Percentiles rank a stretch among this genome's conserved stretches.
Evolutionary conservation across 2,329 filamentous ascomycete species (phyloP).

Genomic region (Dactylonectria estremocensis): DNA sequence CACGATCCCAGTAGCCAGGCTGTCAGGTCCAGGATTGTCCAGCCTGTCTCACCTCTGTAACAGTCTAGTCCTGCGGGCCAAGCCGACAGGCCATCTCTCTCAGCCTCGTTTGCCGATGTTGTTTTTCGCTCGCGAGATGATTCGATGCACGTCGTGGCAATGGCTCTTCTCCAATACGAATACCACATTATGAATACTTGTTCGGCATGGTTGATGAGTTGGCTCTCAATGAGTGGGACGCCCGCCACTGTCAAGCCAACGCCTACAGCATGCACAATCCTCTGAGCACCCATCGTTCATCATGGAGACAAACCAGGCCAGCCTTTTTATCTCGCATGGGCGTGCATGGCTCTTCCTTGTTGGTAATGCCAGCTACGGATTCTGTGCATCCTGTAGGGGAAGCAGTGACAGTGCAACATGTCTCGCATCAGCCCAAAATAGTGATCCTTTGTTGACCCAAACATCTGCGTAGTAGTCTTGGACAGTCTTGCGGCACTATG

Average conservation of each 20-base stretch:
- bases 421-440: conserved; percentile 2
- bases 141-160: conserved; percentile 1
- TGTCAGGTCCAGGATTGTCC: conserved; percentile 15
- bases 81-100: conserved; percentile 2
- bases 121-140: not conserved
- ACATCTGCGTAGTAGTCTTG: not conserved
- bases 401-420: conserved; percentile 1
- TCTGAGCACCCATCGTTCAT: conserved; percentile 6
- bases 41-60: conserved; percentile 19
- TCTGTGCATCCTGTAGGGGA: conserved; percentile 1
- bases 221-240: not conserved
- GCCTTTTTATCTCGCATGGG: conserved; percentile 18
- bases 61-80: conserved; percentile 20
- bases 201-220: not conserved
- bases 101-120: not conserved
- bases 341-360: conserved; percentile 9
- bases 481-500: not conserved
- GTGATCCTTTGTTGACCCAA: not conserved
- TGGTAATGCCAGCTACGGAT: not conserved
- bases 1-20: not conserved
- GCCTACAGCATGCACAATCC: conserved; percentile 3
- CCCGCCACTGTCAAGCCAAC: not conserved
- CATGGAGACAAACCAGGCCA: conserved; percentile 10
- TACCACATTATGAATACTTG: not conserved
- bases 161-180: not conserved